A percentile compares a stretch with the other conserved stretches of the same genome.
Conservation (phyloP, 768 basidiomycete genomes). For the Cystofilobasidium capitatum region DNA sequence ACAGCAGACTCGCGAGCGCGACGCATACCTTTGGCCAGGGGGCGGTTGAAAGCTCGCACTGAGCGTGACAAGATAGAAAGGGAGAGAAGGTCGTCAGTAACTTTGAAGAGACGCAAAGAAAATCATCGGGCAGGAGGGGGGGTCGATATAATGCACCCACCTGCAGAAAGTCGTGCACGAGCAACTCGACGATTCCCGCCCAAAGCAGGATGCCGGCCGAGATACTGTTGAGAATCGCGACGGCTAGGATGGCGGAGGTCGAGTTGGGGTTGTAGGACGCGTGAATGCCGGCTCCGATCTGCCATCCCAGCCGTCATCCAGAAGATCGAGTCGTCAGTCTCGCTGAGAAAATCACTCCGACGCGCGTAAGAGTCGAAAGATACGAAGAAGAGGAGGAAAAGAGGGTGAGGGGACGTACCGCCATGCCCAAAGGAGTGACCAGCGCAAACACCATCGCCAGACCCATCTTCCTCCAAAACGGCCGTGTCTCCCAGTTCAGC, state of each 20-base stretch:
- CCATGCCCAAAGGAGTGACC: constrained; percentile 37
- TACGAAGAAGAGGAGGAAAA: neutral
- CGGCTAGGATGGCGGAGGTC: constrained; percentile 32
- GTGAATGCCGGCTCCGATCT: constrained; percentile 48
- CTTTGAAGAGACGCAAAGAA: no score
- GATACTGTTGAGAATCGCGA: constrained; percentile 37
- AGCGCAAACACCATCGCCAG: constrained; percentile 29
- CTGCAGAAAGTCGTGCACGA: constrained; percentile 30
- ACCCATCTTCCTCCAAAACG: constrained; percentile 26
- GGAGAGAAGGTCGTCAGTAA: no score
- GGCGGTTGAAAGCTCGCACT: constrained; percentile 20
- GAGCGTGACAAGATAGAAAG: no score
- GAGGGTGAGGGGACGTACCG: neutral
- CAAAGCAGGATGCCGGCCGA: constrained; percentile 35
- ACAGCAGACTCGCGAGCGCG: neutral
- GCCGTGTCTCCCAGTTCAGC: constrained; percentile 25
- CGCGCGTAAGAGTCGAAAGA: no score
- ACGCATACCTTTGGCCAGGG: neutral
- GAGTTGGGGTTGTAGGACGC: constrained; percentile 34
- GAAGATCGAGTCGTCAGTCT: neutral
- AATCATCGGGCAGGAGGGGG: no score
- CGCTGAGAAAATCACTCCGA: neutral
- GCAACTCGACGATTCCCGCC: neutral
- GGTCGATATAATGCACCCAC: no score
- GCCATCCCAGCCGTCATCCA: neutral